These are phyloP conservation scores for Psidium guajava DNA, from an alignment of 345 rosid species.

Conservation along the genomic window DNA sequence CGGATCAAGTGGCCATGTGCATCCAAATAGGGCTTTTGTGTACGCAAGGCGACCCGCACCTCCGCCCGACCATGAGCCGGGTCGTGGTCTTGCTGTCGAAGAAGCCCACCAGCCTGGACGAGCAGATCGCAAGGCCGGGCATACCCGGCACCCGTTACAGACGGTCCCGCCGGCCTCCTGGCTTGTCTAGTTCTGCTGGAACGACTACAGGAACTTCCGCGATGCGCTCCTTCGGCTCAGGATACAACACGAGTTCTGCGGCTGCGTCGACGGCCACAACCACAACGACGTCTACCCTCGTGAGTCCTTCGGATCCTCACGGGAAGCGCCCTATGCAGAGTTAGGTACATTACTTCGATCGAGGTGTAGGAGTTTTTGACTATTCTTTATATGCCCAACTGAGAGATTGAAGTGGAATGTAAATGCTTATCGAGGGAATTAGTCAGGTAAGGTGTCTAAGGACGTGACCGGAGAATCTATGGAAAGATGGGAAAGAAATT, in stretches of 20 bases:
- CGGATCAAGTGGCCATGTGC: constrained; percentile 52
- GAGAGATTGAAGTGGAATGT: neutral
- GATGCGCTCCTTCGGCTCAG: constrained; percentile 36
- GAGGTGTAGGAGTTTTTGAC: neutral
- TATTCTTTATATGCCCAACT: neutral
- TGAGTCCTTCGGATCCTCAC: neutral
- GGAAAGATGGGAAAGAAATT: neutral
- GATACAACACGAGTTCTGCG: constrained; percentile 17
- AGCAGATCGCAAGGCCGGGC: constrained; percentile 53
- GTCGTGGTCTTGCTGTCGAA: constrained; percentile 58
- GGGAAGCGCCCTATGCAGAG: neutral
- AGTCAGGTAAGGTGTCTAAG: neutral
- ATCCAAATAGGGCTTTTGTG: constrained; percentile 79
- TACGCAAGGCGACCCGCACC: constrained; percentile 66
- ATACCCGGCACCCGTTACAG: constrained; percentile 56
- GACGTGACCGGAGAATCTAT: neutral
- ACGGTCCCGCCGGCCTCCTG: constrained; percentile 37
- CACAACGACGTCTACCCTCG: neutral
- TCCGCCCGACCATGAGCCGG: constrained; percentile 59
- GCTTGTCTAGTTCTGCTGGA: constrained; percentile 23
- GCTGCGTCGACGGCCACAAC: neutral
- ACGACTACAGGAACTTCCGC: constrained; percentile 15
- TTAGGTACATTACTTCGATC: neutral
- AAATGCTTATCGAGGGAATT: neutral
- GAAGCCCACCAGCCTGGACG: constrained; percentile 48